These are phyloP conservation scores for Mucuna pruriens DNA, from an alignment of 306 rosid genomes.

Conservation along the genomic window DNA sequence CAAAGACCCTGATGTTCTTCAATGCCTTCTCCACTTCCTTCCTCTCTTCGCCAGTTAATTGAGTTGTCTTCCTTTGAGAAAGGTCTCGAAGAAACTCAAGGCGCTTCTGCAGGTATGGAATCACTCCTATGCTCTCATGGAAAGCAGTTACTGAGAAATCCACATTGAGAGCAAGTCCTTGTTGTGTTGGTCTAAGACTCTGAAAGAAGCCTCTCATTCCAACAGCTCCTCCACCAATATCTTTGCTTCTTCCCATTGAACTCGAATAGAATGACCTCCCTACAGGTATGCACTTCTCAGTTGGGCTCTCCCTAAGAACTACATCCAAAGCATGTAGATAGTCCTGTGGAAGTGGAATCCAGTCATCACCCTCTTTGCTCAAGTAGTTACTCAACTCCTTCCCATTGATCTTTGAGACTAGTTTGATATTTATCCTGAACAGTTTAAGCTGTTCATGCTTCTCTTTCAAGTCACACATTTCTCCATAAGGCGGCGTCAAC, in stretches of 20 bases:
- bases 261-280: constrained; percentile 89
- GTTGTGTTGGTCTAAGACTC: constrained; percentile 96
- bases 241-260: constrained; percentile 85
- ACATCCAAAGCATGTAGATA: constrained; percentile 98
- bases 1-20: constrained; percentile 89
- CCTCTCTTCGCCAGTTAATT: constrained; percentile 66
- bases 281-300: constrained; percentile 78
- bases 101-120: constrained; percentile 88
- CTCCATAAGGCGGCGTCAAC: constrained; percentile 46
- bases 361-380: constrained; percentile 78
- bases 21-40: constrained; percentile 88
- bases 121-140: constrained; percentile 94
- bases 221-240: constrained; percentile 92
- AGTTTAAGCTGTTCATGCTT: constrained; percentile 62
- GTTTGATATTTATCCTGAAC: constrained; percentile 74
- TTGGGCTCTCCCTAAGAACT: constrained; percentile 81
- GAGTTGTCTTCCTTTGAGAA: constrained; percentile 71
- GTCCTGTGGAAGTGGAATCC: constrained; percentile 96
- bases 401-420: constrained; percentile 84
- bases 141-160: constrained; percentile 96
- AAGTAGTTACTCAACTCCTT: constrained; percentile 71
- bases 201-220: constrained; percentile 98
- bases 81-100: constrained; percentile 82
- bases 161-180: constrained; percentile 92
- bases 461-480: constrained; percentile 49